phyloP scores from a whole-genome alignment of 768 basidiomycete genomes.

The Hirschioporus abietinus region DNA sequence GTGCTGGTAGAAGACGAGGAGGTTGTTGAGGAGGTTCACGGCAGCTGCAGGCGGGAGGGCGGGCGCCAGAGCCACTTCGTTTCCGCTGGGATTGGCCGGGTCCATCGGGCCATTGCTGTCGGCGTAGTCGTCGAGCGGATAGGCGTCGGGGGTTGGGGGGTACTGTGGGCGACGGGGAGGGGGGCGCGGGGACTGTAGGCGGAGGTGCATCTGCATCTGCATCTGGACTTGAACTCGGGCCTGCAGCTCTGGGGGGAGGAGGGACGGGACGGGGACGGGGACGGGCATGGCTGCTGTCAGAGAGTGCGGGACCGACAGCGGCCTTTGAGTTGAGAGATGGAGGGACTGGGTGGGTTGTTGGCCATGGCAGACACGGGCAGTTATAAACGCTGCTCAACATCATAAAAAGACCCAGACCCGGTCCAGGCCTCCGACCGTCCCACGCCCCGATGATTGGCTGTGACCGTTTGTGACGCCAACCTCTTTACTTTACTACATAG shows the following conservation, averaged over 20 bases:
- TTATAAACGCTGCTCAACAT: background rate
- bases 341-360: background rate
- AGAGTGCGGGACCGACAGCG: background rate
- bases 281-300: background rate
- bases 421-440: background rate
- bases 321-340: background rate
- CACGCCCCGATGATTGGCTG: background rate
- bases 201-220: background rate
- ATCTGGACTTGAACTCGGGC: background rate
- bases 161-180: slow-evolving; percentile 11
- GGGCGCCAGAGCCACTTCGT: slow-evolving; percentile 24
- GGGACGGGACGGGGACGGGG: background rate
- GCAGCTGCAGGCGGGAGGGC: slow-evolving; percentile 31
- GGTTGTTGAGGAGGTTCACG: slow-evolving; percentile 55
- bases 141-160: slow-evolving; percentile 23
- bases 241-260: background rate
- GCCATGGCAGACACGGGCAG: background rate
- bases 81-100: background rate
- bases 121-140: slow-evolving; percentile 28
- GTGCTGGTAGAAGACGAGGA: slow-evolving; percentile 62
- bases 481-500: too few relatives aligned
- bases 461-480: background rate
- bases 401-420: background rate
- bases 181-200: background rate
- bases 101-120: slow-evolving; percentile 9